Percentiles rank a stretch among this genome's conserved stretches.
Evolutionary conservation across 2,329 filamentous ascomycete species (phyloP).

Genomic region (Boeremia lycopersici): DNA sequence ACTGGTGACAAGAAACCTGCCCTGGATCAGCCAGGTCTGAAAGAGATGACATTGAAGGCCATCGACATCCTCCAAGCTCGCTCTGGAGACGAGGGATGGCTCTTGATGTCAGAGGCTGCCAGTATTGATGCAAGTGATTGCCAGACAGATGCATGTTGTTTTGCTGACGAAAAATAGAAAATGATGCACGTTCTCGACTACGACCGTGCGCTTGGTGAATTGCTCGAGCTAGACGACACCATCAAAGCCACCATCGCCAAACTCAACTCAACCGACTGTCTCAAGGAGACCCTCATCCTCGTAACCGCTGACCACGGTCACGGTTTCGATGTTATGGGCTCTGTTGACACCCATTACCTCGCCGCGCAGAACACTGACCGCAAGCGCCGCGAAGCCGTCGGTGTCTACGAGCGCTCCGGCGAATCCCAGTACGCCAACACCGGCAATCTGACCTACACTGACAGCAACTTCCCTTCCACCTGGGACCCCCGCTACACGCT

Average conservation of each 20-base stretch:
- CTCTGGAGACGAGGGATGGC: slow-evolving; percentile 74
- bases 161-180: slow-evolving; percentile 54
- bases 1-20: slow-evolving; percentile 68
- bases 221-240: slow-evolving; percentile 85
- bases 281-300: slow-evolving; percentile 78
- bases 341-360: slow-evolving; percentile 80
- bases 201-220: slow-evolving; percentile 81
- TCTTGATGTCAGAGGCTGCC: slow-evolving; percentile 86
- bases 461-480: slow-evolving; percentile 79
- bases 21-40: slow-evolving; percentile 78
- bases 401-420: slow-evolving; percentile 74
- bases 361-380: slow-evolving; percentile 68
- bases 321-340: slow-evolving; percentile 85
- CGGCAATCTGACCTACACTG: slow-evolving; percentile 67
- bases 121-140: slow-evolving; percentile 69
- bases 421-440: slow-evolving; percentile 75
- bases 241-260: slow-evolving; percentile 75
- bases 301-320: slow-evolving; percentile 90
- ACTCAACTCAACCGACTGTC: slow-evolving; percentile 67
- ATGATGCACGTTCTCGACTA: slow-evolving; percentile 88
- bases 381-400: slow-evolving; percentile 75
- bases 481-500: slow-evolving; percentile 87
- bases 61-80: slow-evolving; percentile 74
- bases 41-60: slow-evolving; percentile 89
- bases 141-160: background rate